phyloP scores from a whole-genome alignment of 768 basidiomycete genomes.

The Holtermannia corniformis region DNA sequence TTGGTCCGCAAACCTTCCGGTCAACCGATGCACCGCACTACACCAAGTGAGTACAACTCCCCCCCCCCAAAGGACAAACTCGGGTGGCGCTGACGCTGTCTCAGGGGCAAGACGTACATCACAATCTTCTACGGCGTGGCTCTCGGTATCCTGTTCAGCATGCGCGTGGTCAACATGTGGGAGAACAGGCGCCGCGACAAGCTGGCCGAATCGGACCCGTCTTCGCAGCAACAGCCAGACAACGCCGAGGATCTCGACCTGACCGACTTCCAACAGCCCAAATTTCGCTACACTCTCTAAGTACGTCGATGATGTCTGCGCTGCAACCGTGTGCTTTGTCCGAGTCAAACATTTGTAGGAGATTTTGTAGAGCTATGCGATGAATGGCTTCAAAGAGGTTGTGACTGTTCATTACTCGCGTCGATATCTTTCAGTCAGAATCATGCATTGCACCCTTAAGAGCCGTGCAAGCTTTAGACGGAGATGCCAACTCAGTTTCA shows the following conservation, averaged over 20 bases:
- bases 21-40: constrained; percentile 7
- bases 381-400: too few relatives aligned
- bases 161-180: constrained; percentile 10
- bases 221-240: constrained; percentile 7
- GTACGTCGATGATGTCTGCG: too few relatives aligned
- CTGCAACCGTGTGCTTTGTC: too few relatives aligned
- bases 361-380: too few relatives aligned
- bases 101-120: constrained; percentile 8
- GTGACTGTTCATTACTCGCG: too few relatives aligned
- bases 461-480: too few relatives aligned
- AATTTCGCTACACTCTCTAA: constrained; percentile 16
- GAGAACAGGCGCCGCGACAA: constrained; percentile 20
- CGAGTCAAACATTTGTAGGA: too few relatives aligned
- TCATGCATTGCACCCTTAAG: too few relatives aligned
- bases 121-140: constrained; percentile 16
- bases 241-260: constrained; percentile 12
- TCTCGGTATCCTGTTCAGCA: constrained; percentile 6
- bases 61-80: background rate
- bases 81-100: background rate
- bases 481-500: too few relatives aligned
- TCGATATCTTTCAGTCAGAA: too few relatives aligned
- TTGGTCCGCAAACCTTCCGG: constrained; percentile 12
- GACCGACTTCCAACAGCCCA: constrained; percentile 18
- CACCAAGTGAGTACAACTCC: background rate
- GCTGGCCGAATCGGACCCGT: constrained; percentile 1